phyloP scores from a whole-genome alignment of 257 asterid species.

The Perilla frutescens region DNA sequence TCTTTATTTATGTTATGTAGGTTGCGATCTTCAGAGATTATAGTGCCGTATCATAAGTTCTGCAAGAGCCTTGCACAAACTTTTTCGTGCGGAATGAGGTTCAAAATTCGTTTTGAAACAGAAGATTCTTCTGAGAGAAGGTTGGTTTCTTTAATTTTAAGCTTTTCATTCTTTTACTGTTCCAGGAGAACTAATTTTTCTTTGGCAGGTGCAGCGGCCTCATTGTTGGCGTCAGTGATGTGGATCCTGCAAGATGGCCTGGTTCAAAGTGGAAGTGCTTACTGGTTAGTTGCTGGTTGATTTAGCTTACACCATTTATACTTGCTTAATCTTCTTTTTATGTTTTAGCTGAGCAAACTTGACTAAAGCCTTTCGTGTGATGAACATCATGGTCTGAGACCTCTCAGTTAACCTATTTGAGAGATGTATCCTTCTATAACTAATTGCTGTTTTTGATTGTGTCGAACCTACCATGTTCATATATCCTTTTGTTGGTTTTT shows the following conservation, averaged over 20 bases:
- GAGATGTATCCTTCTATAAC: slow-evolving; percentile 11
- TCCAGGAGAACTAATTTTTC: slow-evolving; percentile 25
- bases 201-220: slow-evolving; percentile 76
- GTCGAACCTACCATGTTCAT: background rate
- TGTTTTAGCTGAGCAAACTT: background rate
- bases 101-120: slow-evolving; percentile 78
- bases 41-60: slow-evolving; percentile 76
- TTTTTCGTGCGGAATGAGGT: slow-evolving; percentile 84
- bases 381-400: background rate
- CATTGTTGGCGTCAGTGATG: slow-evolving; percentile 72
- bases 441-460: background rate
- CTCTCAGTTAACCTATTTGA: background rate
- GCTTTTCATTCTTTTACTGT: background rate
- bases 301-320: background rate
- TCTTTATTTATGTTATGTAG: slow-evolving; percentile 48
- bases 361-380: background rate
- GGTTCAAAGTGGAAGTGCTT: slow-evolving; percentile 95
- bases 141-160: slow-evolving; percentile 41
- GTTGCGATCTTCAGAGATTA: slow-evolving; percentile 76
- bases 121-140: slow-evolving; percentile 96
- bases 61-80: slow-evolving; percentile 71
- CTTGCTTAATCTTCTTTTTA: background rate
- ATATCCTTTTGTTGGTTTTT: background rate
- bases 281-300: slow-evolving; percentile 55
- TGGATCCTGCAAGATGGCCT: slow-evolving; percentile 91